Evolutionary conservation across 148 eudicot genomes (phyloP).

Genomic region (Drosera capensis): DNA sequence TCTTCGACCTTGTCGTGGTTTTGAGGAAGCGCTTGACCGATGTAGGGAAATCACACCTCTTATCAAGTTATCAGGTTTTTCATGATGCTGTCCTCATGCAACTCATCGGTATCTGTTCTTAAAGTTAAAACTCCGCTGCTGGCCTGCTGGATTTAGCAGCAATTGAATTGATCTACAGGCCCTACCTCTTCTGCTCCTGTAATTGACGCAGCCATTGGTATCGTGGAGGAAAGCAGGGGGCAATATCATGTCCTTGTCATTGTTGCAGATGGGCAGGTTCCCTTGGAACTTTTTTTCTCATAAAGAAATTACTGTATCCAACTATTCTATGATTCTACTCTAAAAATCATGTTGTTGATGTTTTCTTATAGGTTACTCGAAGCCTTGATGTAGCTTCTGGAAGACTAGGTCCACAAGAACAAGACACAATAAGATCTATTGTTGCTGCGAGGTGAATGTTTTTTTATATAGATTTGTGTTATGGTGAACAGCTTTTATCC

Average conservation of each 20-base stretch:
- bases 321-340: not conserved
- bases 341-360: not conserved
- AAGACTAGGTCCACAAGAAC: conserved; percentile 56
- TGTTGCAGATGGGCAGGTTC: conserved; percentile 76
- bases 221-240: conserved; percentile 45
- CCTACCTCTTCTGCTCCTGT: conserved; percentile 78
- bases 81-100: not conserved
- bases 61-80: conserved; percentile 46
- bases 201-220: conserved; percentile 58
- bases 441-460: conserved; percentile 56
- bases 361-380: conserved; percentile 34
- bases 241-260: conserved; percentile 82
- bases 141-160: not conserved
- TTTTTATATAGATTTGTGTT: not conserved
- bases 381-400: conserved; percentile 30
- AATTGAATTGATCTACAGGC: conserved; percentile 22
- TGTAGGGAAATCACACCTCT: conserved; percentile 50
- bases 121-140: not conserved
- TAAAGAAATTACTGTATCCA: not conserved
- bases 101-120: not conserved
- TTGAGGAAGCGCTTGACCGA: conserved; percentile 72
- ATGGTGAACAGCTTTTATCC: conserved; percentile 45
- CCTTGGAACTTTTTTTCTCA: not conserved
- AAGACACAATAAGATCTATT: conserved; percentile 53
- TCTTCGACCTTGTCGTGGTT: conserved; percentile 52